phyloP scores from a whole-genome alignment of 2,329 filamentous ascomycete species.

The Neodidymelliopsis sp. region DNA sequence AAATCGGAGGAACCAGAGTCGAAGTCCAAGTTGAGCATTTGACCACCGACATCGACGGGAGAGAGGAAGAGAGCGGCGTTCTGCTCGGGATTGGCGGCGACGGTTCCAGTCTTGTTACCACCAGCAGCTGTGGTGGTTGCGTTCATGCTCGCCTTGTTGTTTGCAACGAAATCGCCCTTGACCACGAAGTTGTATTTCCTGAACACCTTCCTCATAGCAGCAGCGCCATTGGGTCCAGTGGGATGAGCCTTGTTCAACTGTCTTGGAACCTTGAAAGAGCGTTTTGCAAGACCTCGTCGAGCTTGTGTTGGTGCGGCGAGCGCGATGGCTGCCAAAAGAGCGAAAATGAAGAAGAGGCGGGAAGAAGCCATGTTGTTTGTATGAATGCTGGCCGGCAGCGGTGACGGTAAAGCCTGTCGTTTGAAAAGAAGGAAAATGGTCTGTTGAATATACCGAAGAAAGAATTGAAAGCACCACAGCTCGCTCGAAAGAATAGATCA shows the following conservation, averaged over 20 bases:
- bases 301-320: slow-evolving; percentile 55
- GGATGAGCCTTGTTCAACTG: slow-evolving; percentile 63
- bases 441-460: slow-evolving; percentile 25
- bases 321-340: slow-evolving; percentile 57
- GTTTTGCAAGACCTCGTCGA: slow-evolving; percentile 54
- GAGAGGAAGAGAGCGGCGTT: slow-evolving; percentile 75
- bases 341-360: slow-evolving; percentile 53
- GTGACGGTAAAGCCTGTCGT: slow-evolving; percentile 27
- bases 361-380: slow-evolving; percentile 48
- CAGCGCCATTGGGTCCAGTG: slow-evolving; percentile 60
- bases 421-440: slow-evolving; percentile 32
- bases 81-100: slow-evolving; percentile 69
- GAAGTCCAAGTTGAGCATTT: slow-evolving; percentile 73
- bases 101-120: slow-evolving; percentile 60
- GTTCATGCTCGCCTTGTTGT: slow-evolving; percentile 39
- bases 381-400: slow-evolving; percentile 50
- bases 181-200: slow-evolving; percentile 66
- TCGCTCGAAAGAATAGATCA: slow-evolving; percentile 27
- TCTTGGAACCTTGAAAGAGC: slow-evolving; percentile 69
- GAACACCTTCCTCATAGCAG: slow-evolving; percentile 71
- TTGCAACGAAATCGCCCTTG: slow-evolving; percentile 28
- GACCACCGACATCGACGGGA: slow-evolving; percentile 73
- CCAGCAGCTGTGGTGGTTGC: slow-evolving; percentile 36
- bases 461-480: slow-evolving; percentile 29
- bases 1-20: slow-evolving; percentile 79